A percentile compares a stretch with the other conserved stretches of the same genome.
phyloP scores from a whole-genome alignment of 805 yeast species.

The Wickerhamomyces subpelliculosus region DNA sequence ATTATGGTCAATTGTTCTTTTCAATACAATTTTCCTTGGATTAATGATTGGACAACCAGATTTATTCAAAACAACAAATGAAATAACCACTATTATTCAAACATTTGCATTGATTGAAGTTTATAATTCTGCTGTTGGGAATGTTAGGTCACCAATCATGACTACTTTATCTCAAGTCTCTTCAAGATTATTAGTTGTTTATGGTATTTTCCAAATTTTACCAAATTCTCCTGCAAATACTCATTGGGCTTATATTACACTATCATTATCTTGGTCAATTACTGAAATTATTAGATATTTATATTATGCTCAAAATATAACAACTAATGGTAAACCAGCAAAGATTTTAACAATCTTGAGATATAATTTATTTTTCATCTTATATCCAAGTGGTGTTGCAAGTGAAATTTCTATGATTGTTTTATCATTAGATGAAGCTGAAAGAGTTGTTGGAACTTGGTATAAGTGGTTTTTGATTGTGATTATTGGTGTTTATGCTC shows the following conservation, averaged over 20 bases:
- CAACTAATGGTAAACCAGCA: conserved; percentile 47
- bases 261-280: conserved; percentile 82
- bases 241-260: conserved; percentile 56
- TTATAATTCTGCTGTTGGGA: conserved; percentile 67
- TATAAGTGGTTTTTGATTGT: conserved; percentile 50
- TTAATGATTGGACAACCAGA: conserved; percentile 55
- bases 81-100: conserved; percentile 61
- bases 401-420: conserved; percentile 70
- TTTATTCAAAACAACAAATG: conserved; percentile 52
- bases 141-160: conserved; percentile 76
- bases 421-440: conserved; percentile 68
- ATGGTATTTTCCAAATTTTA: conserved; percentile 72
- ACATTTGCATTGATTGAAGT: conserved; percentile 76
- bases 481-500: conserved; percentile 63
- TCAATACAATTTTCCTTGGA: conserved; percentile 33
- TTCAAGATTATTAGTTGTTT: conserved; percentile 74
- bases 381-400: conserved; percentile 91
- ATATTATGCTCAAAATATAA: conserved; percentile 69
- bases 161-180: conserved; percentile 86
- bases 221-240: conserved; percentile 64
- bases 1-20: conserved; percentile 47
- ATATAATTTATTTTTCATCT: conserved; percentile 72
- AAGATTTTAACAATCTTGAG: conserved; percentile 58
- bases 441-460: conserved; percentile 36
- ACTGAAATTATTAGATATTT: conserved; percentile 91